Base-by-base conservation (phyloP, 2,329 filamentous ascomycete genomes). In the Ophiosphaerella narmari region DNA sequence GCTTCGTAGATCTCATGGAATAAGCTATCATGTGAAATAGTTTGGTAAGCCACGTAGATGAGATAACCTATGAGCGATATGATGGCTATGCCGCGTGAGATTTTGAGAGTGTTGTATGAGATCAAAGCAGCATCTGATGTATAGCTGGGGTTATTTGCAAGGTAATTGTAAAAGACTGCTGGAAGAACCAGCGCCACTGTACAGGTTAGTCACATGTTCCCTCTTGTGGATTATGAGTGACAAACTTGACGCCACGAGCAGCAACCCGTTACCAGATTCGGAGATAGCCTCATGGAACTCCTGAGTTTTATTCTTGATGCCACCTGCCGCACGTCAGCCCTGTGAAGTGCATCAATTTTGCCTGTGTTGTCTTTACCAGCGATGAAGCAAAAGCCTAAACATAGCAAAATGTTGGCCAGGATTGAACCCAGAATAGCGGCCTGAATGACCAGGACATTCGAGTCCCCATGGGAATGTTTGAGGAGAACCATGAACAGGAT, bases 371-470 rank as follows among this genome's bases (percentile, higher is more conserved):
- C 8, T 39, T 31, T 37, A 43, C 45, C 89, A 18, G 86, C 82
- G 54, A 93, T 84, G 77, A 96, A 95, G 70, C 90, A 94, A 44
- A 87, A 66, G 0, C 91, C 91, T 23, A 95, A 74, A 60, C 90
- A 95, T 1, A 95, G 78, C 38, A 95, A 75, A 75, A 94, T 82
- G 29, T 91, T 95, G 11, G 91, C 90, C 31, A 96, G 73, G 38
- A 95, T 88, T 0, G 89, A 93, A 32, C 91, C 90, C 0, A 95
- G 76, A 47, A 95, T 92, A 23, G 91, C 90, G 45, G 89, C 89
- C 66, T 90, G 85, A 61, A 95, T 90, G 60, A 94, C 88, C n/a
- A 81, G 79, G 52, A 87, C 67, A n/a, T 75, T 75, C 9, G 70
- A 62, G 16, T 72, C 65, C 18, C 56, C 55, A 4, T 45, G 40